These are phyloP conservation scores for Myxozyma melibiosi DNA, from an alignment of 805 yeast species.

Conservation along the genomic window DNA sequence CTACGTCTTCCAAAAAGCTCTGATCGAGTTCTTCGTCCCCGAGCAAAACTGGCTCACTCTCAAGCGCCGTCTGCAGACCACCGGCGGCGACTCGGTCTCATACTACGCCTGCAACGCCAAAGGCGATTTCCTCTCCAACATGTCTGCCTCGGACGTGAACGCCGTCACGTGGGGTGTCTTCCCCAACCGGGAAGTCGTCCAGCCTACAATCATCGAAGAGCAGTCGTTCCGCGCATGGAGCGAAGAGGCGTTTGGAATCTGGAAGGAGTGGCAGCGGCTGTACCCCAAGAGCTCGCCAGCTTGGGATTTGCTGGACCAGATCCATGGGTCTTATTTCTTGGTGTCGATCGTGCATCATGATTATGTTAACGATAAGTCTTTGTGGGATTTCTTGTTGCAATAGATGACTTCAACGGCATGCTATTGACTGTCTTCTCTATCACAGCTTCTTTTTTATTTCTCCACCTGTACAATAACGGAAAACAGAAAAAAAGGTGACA, in stretches of 20 bases:
- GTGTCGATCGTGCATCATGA: constrained; percentile 90
- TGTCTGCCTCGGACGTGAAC: constrained; percentile 46
- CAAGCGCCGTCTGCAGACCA: constrained; percentile 53
- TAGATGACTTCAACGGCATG: no score
- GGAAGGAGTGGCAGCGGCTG: constrained; percentile 89
- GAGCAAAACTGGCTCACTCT: constrained; percentile 68
- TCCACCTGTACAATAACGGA: no score
- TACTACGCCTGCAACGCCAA: constrained; percentile 72
- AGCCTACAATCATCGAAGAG: constrained; percentile 87
- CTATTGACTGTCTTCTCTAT: no score
- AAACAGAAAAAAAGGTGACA: not conserved
- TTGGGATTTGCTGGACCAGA: constrained; percentile 60
- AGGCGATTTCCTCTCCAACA: constrained; percentile 63
- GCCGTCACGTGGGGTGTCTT: constrained; percentile 99
- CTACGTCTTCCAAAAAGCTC: constrained; percentile 85
- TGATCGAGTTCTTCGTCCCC: constrained; percentile 85
- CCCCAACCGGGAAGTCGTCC: constrained; percentile 85
- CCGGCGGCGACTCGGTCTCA: constrained; percentile 53
- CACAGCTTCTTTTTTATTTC: no score
- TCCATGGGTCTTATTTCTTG: constrained; percentile 66
- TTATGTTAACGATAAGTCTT: constrained; percentile 66
- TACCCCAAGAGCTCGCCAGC: constrained; percentile 59
- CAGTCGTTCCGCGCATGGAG: constrained; percentile 95
- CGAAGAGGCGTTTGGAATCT: constrained; percentile 89
- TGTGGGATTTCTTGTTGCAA: constrained; percentile 66